Evolutionary conservation across 805 yeast species (phyloP).

Genomic region (Candida corydali): DNA sequence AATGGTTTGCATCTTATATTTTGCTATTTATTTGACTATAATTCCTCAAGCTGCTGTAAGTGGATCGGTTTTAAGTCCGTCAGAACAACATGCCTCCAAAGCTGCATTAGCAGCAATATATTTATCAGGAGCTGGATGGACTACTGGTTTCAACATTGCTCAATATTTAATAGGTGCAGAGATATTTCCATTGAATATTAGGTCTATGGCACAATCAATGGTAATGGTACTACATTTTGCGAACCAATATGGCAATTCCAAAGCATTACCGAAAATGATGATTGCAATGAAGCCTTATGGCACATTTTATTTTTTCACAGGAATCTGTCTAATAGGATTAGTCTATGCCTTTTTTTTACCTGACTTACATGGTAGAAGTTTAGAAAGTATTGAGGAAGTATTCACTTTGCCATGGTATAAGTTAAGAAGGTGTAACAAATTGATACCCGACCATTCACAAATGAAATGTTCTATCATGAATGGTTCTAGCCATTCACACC

Average conservation of each 20-base stretch:
- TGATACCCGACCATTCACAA: conserved; percentile 48
- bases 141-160: conserved; percentile 51
- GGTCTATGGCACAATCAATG: conserved; percentile 45
- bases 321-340: conserved; percentile 35
- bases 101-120: conserved; percentile 47
- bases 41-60: conserved; percentile 39
- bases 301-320: conserved; percentile 47
- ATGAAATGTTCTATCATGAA: no score
- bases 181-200: conserved; percentile 45
- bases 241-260: conserved; percentile 51
- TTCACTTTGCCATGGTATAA: conserved; percentile 52
- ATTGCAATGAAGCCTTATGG: conserved; percentile 41
- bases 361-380: conserved; percentile 42
- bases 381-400: conserved; percentile 46
- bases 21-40: conserved; percentile 41
- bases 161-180: conserved; percentile 52
- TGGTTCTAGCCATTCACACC: no score
- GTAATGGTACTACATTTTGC: conserved; percentile 52
- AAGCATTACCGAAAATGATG: conserved; percentile 48
- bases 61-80: conserved; percentile 20
- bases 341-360: conserved; percentile 43
- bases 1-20: conserved; percentile 37
- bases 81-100: conserved; percentile 33
- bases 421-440: conserved; percentile 44
- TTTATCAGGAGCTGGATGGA: conserved; percentile 51